Evolutionary conservation across 2,329 filamentous ascomycete species (phyloP).

Genomic region (Fusarium musae): DNA sequence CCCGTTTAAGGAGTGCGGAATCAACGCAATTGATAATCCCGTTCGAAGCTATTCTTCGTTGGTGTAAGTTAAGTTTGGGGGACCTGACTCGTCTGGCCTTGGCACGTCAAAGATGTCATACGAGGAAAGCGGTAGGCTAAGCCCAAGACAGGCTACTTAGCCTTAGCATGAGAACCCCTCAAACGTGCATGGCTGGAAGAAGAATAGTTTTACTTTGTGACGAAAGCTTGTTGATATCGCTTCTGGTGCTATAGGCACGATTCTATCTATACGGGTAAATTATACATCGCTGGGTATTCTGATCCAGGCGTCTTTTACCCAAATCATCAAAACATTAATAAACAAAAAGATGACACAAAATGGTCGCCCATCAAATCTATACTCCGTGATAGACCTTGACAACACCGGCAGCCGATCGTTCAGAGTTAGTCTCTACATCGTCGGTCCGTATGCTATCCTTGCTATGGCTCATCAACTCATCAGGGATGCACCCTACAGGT

Average conservation of each 20-base stretch:
- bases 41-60: neutral
- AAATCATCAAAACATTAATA: conserved; percentile 13
- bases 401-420: conserved; percentile 42
- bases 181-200: neutral
- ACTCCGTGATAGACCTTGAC: conserved; percentile 45
- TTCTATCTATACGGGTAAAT: conserved; percentile 13
- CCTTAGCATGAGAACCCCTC: neutral
- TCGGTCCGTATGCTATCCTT: conserved; percentile 41
- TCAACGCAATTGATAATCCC: neutral
- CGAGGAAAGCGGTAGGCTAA: neutral
- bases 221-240: neutral
- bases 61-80: neutral
- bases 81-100: neutral
- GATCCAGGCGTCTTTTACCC: conserved; percentile 8
- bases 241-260: conserved; percentile 21
- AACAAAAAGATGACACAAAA: neutral
- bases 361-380: conserved; percentile 11
- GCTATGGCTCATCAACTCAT: conserved; percentile 19
- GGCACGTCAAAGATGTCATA: neutral
- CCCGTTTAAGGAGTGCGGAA: neutral
- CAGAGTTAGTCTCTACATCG: conserved; percentile 39
- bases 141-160: neutral
- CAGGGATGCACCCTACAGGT: conserved; percentile 36
- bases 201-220: neutral
- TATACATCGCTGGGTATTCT: conserved; percentile 16